Conservation (phyloP, 2,329 filamentous ascomycete genomes). For the Macrophomina phaseolina region DNA sequence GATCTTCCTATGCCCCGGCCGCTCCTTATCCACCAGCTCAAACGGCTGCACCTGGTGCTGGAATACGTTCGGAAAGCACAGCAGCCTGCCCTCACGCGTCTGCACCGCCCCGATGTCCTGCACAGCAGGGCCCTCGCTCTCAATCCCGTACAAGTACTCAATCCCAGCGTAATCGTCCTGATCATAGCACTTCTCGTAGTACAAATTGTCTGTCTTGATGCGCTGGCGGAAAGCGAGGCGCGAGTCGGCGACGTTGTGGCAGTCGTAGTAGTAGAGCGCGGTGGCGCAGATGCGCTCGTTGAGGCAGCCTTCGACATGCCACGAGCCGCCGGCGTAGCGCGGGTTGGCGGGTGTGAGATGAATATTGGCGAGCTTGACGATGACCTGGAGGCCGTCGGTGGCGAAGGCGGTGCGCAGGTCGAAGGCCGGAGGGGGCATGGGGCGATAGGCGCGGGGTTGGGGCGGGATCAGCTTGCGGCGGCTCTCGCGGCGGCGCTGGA, state of each 20-base stretch:
- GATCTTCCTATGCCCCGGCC: conserved; percentile 62
- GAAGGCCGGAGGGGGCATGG: neutral
- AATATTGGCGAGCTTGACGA: conserved; percentile 65
- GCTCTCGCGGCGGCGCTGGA: neutral
- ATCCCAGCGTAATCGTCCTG: conserved; percentile 42
- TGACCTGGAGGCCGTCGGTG: conserved; percentile 60
- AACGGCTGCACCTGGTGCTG: conserved; percentile 62
- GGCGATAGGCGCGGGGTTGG: neutral
- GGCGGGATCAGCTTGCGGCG: neutral
- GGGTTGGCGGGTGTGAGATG: conserved; percentile 63
- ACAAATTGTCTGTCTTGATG: conserved; percentile 26
- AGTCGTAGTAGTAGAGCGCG: conserved; percentile 65
- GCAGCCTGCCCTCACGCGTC: conserved; percentile 55
- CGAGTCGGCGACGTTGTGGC: conserved; percentile 60
- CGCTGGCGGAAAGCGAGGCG: conserved; percentile 57
- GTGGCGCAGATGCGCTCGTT: conserved; percentile 70
- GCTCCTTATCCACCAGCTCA: conserved; percentile 54
- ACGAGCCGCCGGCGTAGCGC: conserved; percentile 57
- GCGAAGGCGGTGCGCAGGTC: conserved; percentile 40
- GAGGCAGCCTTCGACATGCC: conserved; percentile 51
- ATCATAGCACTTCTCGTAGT: neutral
- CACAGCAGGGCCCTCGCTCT: conserved; percentile 40
- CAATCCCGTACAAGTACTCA: conserved; percentile 46
- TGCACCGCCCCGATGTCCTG: conserved; percentile 57
- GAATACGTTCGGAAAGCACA: conserved; percentile 62